Percentiles rank a stretch among this genome's conserved stretches.
phyloP scores from a whole-genome alignment of 2,329 filamentous ascomycete species.

The Neobulgaria alba region DNA sequence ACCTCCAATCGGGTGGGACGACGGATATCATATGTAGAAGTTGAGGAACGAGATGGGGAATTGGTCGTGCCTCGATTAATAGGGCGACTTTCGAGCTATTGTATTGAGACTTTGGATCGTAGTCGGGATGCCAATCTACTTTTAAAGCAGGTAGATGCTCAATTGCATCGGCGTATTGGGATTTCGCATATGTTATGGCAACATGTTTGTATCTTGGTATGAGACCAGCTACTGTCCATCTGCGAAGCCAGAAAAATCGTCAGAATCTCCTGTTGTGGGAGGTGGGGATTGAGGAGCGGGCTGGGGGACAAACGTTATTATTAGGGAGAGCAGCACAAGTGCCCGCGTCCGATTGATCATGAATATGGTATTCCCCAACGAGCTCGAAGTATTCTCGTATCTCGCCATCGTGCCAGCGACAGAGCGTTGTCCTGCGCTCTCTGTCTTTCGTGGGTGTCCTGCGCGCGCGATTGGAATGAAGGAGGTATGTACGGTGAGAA shows the following conservation, averaged over 20 bases:
- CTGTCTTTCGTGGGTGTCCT: no score
- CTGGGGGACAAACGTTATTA: constrained; percentile 19
- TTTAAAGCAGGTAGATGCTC: constrained; percentile 25
- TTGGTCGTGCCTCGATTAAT: constrained; percentile 44
- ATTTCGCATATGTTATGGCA: constrained; percentile 30
- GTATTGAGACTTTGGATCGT: constrained; percentile 24
- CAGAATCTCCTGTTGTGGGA: no score
- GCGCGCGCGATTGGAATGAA: no score
- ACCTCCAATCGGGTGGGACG: constrained; percentile 47
- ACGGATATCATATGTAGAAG: constrained; percentile 49
- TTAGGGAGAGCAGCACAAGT: constrained; percentile 18
- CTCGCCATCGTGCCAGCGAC: no score
- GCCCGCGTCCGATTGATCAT: constrained; percentile 21
- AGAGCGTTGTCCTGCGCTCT: not conserved
- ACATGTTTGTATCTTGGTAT: constrained; percentile 36
- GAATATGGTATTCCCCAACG: constrained; percentile 16
- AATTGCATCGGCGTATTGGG: constrained; percentile 19
- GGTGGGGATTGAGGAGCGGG: no score
- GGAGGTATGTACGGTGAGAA: no score
- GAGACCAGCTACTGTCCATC: constrained; percentile 40
- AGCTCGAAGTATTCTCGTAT: constrained; percentile 7
- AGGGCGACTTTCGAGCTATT: constrained; percentile 43
- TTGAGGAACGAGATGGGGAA: constrained; percentile 42
- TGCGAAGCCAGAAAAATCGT: no score
- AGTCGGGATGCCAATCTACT: constrained; percentile 25